These are phyloP conservation scores for Craterostigma plantagineum DNA, from an alignment of 257 asterid species.

Conservation along the genomic window DNA sequence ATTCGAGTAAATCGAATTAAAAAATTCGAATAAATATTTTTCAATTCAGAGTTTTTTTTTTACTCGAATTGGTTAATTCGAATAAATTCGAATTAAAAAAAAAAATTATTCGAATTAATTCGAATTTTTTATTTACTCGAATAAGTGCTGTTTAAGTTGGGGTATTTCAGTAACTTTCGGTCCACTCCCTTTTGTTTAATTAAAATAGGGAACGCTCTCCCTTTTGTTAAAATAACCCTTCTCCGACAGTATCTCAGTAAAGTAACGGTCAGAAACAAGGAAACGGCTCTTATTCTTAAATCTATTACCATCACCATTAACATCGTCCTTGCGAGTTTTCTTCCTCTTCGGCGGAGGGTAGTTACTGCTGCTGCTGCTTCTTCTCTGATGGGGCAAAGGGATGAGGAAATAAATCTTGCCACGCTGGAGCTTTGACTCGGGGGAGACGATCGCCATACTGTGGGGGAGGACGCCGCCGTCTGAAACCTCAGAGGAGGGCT, in stretches of 20 bases:
- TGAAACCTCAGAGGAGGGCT: conserved; percentile 37
- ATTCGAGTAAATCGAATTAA: too few species aligned
- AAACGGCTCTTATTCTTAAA: conserved; percentile 12
- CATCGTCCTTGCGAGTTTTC: conserved; percentile 19
- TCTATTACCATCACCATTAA: neutral
- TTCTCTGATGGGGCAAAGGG: conserved; percentile 47
- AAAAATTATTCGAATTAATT: too few species aligned
- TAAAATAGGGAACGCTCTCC: too few species aligned
- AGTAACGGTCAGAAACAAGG: conserved; percentile 39
- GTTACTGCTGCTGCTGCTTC: conserved; percentile 13
- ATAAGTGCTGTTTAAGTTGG: too few species aligned
- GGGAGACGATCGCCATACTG: conserved; percentile 52
- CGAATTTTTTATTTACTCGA: too few species aligned
- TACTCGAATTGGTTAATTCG: too few species aligned
- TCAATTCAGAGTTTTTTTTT: too few species aligned
- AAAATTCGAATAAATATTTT: too few species aligned
- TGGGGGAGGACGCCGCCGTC: conserved; percentile 38
- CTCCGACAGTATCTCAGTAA: conserved; percentile 72
- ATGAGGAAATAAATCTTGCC: conserved; percentile 88
- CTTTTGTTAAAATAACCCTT: too few species aligned
- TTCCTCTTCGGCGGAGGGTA: conserved; percentile 20
- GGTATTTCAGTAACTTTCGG: too few species aligned
- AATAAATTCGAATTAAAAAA: too few species aligned
- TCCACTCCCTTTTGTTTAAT: too few species aligned
- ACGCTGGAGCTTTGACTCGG: conserved; percentile 72